Conservation (phyloP, 768 basidiomycete species). For the Bullera alba region DNA sequence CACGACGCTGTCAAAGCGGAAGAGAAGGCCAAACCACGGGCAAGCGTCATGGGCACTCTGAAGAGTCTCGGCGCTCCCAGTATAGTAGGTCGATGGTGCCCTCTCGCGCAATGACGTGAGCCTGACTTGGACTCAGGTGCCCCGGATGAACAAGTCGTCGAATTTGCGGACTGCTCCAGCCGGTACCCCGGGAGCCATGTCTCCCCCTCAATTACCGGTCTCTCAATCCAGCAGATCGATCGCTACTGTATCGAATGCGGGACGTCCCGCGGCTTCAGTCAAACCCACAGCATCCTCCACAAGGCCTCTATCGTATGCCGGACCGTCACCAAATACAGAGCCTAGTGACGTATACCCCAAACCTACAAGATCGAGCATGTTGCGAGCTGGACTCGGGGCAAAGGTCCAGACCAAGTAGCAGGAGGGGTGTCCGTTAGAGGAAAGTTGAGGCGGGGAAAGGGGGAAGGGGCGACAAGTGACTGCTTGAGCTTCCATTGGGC, state of each 20-base stretch:
- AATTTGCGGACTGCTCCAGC: constrained; percentile 16
- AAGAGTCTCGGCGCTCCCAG: constrained; percentile 23
- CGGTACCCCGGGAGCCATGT: background rate
- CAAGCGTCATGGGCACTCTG: constrained; percentile 12
- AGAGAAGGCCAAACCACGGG: constrained; percentile 2
- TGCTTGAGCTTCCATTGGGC: too few species aligned
- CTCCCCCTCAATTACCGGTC: background rate
- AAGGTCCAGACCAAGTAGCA: too few species aligned
- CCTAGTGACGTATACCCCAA: constrained; percentile 4
- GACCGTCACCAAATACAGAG: background rate
- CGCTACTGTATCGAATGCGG: background rate
- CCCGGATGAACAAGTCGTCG: constrained; percentile 20
- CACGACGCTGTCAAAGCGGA: background rate
- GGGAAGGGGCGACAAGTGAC: too few species aligned
- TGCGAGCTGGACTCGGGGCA: constrained; percentile 20
- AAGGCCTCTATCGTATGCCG: background rate
- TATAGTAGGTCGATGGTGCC: constrained; percentile 14
- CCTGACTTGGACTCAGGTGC: constrained; percentile 12
- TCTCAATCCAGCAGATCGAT: background rate
- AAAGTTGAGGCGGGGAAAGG: too few species aligned
- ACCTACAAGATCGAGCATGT: constrained; percentile 28
- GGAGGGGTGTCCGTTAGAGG: too few species aligned
- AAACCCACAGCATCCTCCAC: background rate
- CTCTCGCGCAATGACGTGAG: background rate
- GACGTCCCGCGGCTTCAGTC: background rate